Base-by-base conservation (phyloP, 1,139 yeast genomes). In the Arxiozyma slooffiae region DNA sequence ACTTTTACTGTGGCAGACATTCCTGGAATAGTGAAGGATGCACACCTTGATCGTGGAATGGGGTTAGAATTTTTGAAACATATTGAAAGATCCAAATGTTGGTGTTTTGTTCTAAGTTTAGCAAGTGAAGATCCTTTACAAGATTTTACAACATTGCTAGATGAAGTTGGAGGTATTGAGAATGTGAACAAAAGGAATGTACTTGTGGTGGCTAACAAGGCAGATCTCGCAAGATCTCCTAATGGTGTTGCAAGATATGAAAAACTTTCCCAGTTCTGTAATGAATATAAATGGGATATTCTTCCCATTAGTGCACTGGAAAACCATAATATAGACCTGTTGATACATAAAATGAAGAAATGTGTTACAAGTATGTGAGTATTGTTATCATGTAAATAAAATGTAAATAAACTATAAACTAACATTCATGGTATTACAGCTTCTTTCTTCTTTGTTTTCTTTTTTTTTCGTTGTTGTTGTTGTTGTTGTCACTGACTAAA, bases 1-100 rank as follows among this genome's bases (percentile, higher is more conserved):
- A 83, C 88, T 0, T 89, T 90, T 64, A 87, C 97, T 0, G 97
- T 92, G 1, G 97, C 97, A 1, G 98, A 92, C 70, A 92, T 92
- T 53, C 98, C 98, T 0, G 98, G 98, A 14, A 86, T 92, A 49
- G 85, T 92, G 51, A 76, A 80, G 62, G 97, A 95, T 9, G 97
- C 98, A 0, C 75, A 81, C 1, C 73, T 81, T 42, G 86, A 90
- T 61, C 82, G 78, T 62, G 98, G 98, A 2, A 84, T 92, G 87
- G 98, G 98, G 0, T 75, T 88, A 47, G 97, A 89, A 56, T 92
- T 92, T 66, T 70, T 92, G 56, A 75, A 97, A 53, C 98, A 92
- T 64, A 81, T 92, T 49, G 98, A 92, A 67, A 75, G 98, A 55
- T 85, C 96, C 4, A 84, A 85, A 16, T 96, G 97, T 0, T 70